Evolutionary conservation across 2,329 filamentous ascomycete genomes (phyloP).

Genomic region (Penicillium sp.): DNA sequence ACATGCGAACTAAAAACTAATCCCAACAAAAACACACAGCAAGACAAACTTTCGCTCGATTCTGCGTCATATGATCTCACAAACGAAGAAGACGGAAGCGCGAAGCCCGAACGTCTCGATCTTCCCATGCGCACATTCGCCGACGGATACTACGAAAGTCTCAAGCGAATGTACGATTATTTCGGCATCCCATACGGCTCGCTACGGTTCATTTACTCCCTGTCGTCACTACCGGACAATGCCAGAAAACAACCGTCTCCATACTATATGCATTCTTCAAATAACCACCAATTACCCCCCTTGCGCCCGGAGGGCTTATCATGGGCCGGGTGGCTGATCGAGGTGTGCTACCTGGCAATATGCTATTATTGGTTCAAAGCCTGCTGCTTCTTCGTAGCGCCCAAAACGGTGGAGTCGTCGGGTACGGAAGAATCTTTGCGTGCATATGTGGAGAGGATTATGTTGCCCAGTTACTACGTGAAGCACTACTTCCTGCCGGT

Average conservation of each 20-base stretch:
- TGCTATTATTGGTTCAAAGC: slow-evolving; percentile 56
- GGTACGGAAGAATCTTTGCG: slow-evolving; percentile 44
- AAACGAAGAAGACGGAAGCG: slow-evolving; percentile 14
- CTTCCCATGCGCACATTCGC: slow-evolving; percentile 54
- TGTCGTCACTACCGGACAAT: slow-evolving; percentile 38
- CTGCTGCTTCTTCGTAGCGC: slow-evolving; percentile 51
- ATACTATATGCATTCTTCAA: slow-evolving; percentile 56
- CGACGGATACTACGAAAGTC: slow-evolving; percentile 54
- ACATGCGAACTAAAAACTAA: neutral
- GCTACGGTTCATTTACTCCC: slow-evolving; percentile 54
- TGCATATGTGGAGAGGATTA: slow-evolving; percentile 52
- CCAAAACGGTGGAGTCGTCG: slow-evolving; percentile 22
- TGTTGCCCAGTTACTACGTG: slow-evolving; percentile 49
- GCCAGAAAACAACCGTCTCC: slow-evolving; percentile 13
- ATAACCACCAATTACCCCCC: slow-evolving; percentile 51
- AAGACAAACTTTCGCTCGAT: slow-evolving; percentile 45
- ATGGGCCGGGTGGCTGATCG: slow-evolving; percentile 42
- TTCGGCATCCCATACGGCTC: slow-evolving; percentile 51
- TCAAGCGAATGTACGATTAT: slow-evolving; percentile 56
- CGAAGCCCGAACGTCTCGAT: slow-evolving; percentile 34
- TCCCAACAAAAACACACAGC: slow-evolving; percentile 29
- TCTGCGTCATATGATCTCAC: slow-evolving; percentile 44
- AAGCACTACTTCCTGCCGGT: slow-evolving; percentile 54
- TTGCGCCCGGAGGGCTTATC: slow-evolving; percentile 30
- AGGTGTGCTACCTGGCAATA: slow-evolving; percentile 46